A percentile compares a stretch with the other conserved stretches of the same genome.
Conservation (phyloP, 2,329 filamentous ascomycete species). For the Aureobasidium sp. region DNA sequence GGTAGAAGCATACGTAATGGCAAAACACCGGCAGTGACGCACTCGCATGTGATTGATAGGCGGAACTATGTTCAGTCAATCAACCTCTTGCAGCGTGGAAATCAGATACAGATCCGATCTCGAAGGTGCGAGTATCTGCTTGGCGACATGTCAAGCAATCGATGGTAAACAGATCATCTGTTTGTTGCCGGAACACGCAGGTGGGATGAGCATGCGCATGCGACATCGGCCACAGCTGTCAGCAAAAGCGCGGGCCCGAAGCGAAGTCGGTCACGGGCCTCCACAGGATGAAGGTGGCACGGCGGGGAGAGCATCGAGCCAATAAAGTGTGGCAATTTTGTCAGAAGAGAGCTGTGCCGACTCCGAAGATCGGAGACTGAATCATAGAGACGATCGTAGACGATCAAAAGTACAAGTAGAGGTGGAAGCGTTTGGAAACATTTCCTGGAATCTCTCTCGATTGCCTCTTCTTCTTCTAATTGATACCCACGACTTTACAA, state of each 20-base stretch:
- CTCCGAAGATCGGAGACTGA: constrained; percentile 8
- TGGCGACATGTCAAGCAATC: too few species aligned
- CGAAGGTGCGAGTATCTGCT: too few species aligned
- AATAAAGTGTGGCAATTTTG: not conserved
- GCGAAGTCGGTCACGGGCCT: not conserved
- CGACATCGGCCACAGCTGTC: too few species aligned
- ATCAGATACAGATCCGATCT: too few species aligned
- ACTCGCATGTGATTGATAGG: not conserved
- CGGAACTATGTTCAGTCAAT: too few species aligned
- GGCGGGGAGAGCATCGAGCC: not conserved
- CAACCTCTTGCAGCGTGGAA: too few species aligned
- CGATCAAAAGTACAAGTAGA: constrained; percentile 13
- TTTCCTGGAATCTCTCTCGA: not conserved
- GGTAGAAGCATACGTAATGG: not conserved
- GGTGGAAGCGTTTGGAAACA: not conserved
- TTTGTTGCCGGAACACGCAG: too few species aligned
- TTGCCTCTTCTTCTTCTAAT: not conserved
- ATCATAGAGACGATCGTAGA: constrained; percentile 1
- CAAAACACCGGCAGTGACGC: not conserved
- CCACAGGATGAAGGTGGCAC: not conserved
- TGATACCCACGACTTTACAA: not conserved
- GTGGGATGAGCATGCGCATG: too few species aligned
- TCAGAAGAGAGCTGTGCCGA: not conserved
- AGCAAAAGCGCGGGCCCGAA: too few species aligned
- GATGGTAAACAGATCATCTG: too few species aligned